Conservation (phyloP, 176 grass and related monocot species). For the Eleusine indica region DNA sequence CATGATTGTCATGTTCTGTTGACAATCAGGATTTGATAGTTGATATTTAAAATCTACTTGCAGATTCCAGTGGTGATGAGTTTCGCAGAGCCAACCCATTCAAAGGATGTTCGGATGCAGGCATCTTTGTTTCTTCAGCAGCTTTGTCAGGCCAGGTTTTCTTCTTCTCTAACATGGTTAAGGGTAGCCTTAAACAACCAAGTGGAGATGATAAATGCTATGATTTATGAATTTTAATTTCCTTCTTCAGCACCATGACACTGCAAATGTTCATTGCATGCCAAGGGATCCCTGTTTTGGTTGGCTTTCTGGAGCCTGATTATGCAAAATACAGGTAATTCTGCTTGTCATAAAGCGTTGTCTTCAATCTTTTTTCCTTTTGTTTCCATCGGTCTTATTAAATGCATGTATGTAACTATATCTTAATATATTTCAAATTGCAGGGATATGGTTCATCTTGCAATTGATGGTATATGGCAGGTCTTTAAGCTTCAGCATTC, state of each 20-base stretch:
- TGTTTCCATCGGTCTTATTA: conserved; percentile 30
- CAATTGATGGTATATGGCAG: conserved; percentile 98
- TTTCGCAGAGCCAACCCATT: conserved; percentile 69
- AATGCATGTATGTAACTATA: conserved; percentile 19
- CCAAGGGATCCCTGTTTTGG: conserved; percentile 96
- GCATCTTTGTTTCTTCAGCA: conserved; percentile 90
- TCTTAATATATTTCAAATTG: conserved; percentile 41
- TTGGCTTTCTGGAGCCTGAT: conserved; percentile 94
- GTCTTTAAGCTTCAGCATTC: conserved; percentile 94
- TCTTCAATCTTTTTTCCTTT: conserved; percentile 12
- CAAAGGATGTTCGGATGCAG: conserved; percentile 93
- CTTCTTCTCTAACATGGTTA: conserved; percentile 36
- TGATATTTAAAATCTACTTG: conserved; percentile 34
- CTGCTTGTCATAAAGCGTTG: conserved; percentile 15
- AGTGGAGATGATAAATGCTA: conserved; percentile 5
- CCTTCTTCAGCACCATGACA: conserved; percentile 71
- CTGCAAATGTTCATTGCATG: conserved; percentile 99
- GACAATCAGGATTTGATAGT: not conserved
- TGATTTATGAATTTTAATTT: conserved; percentile 46
- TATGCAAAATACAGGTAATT: conserved; percentile 95
- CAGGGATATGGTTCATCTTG: conserved; percentile 99
- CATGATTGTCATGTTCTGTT: conserved; percentile 38
- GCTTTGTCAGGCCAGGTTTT: conserved; percentile 91
- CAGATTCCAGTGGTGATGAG: conserved; percentile 95
- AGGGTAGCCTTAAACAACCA: conserved; percentile 1